Base-by-base conservation (phyloP, 2,329 filamentous ascomycete genomes). In the Claviceps spartinae region DNA sequence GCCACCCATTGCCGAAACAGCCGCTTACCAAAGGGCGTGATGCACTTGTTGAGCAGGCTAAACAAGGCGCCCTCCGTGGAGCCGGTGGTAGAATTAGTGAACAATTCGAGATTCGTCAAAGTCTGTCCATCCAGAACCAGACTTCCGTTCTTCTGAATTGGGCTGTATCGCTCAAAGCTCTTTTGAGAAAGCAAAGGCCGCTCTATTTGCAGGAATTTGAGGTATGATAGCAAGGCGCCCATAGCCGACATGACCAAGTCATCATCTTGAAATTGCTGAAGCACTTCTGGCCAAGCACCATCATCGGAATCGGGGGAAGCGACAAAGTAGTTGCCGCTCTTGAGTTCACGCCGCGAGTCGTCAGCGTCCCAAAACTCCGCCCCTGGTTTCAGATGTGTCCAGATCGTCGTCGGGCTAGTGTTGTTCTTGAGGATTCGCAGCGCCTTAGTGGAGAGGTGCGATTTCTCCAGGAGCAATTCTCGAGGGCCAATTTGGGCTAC, bases 1-100 rank as follows among this genome's bases (percentile, higher is more conserved):
- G 91, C 97, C 2, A 98, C 85, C 93, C 93, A 98, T 65, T 95
- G 89, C 51, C 90, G 85, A 66, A 98, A 89, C 66, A 95, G 81
- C 11, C 93, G 85, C 70, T 98, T 98, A 53, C 93, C 93, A 63
- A 98, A 98, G 0, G 93, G 91, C 3, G 93, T 97, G 56, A 96
- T 85, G 64, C 93, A 98, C 49, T 88, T 82, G 66, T 98, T 97
- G 50, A 98, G 78, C 57, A 98, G 81, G 49, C 79, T 79, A 67
- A 97, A 98, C 1, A 98, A 71, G 0, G 93, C 97, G 6, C 93
- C 93, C 41, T 95, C 86, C 0, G 76, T 65, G 14, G 88, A 82
- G 7, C 90, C 91, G 62, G 96, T 91, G 58, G 86, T 88, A 0
- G 85, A 90, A 67, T 98, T 98, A 59, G 88, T 79, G 60, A 98